Conservation (phyloP, 805 yeast species). For the Lachancea nothofagi region DNA sequence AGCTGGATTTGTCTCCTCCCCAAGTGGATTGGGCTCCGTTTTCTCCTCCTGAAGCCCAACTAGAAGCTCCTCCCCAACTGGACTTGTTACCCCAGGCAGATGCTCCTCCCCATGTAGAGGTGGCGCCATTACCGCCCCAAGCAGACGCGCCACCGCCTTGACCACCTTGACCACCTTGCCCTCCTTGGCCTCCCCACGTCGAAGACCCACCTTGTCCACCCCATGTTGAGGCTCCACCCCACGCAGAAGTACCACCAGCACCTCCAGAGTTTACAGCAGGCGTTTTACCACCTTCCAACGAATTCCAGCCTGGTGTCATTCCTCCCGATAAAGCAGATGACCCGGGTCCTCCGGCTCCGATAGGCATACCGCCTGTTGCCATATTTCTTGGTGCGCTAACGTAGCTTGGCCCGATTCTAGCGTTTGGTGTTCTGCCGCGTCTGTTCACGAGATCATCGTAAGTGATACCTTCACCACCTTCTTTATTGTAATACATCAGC, state of each 20-base stretch:
- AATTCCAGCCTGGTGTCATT: slow-evolving; percentile 50
- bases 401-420: slow-evolving; percentile 33
- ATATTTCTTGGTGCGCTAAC: slow-evolving; percentile 33
- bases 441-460: slow-evolving; percentile 71
- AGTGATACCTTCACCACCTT: slow-evolving; percentile 63
- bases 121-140: slow-evolving; percentile 38
- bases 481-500: slow-evolving; percentile 62
- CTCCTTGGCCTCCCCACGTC: slow-evolving; percentile 32
- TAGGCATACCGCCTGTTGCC: slow-evolving; percentile 30
- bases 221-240: slow-evolving; percentile 38
- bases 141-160: slow-evolving; percentile 38
- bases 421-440: slow-evolving; percentile 37
- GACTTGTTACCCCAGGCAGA: slow-evolving; percentile 35
- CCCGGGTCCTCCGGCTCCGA: slow-evolving; percentile 31
- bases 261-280: slow-evolving; percentile 36
- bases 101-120: slow-evolving; percentile 37
- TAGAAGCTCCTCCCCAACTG: slow-evolving; percentile 46
- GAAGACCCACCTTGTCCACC: slow-evolving; percentile 38
- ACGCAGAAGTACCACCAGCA: slow-evolving; percentile 28
- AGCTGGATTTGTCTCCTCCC: slow-evolving; percentile 37
- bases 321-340: slow-evolving; percentile 36
- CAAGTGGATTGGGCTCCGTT: slow-evolving; percentile 42
- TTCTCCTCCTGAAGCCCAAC: slow-evolving; percentile 38
- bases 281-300: slow-evolving; percentile 48
- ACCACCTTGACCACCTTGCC: slow-evolving; percentile 25